Evolutionary conservation across 257 asterid genomes (phyloP).

Genomic region (Gardenia jasminoides): DNA sequence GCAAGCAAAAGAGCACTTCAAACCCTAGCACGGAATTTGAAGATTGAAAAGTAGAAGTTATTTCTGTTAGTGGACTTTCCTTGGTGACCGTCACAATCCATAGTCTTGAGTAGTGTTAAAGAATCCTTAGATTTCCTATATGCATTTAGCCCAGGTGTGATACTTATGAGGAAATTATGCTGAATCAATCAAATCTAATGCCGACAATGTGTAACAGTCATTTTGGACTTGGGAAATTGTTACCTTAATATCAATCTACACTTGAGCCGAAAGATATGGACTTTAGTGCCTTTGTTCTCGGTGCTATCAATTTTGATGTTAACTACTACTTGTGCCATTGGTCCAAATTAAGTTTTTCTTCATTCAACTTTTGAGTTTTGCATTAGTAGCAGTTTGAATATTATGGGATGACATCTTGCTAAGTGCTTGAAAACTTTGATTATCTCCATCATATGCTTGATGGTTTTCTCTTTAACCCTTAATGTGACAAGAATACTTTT

Average conservation of each 20-base stretch:
- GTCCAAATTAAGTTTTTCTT: not conserved
- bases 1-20: not conserved
- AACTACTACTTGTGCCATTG: not conserved
- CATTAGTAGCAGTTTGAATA: not conserved
- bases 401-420: not conserved
- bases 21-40: not conserved
- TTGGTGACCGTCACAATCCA: constrained; percentile 5
- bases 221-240: not conserved
- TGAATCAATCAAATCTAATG: not conserved
- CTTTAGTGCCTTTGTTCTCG: not conserved
- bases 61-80: not conserved
- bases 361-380: not conserved
- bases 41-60: constrained; percentile 2
- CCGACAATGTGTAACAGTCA: not conserved
- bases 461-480: not conserved
- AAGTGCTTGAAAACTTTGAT: not conserved
- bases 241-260: not conserved
- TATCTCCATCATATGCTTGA: not conserved
- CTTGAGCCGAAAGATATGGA: constrained; percentile 10
- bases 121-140: not conserved
- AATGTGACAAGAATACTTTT: not conserved
- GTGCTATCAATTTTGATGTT: not conserved
- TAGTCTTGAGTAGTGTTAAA: not conserved
- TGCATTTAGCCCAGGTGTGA: not conserved
- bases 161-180: not conserved